Evolutionary conservation across 345 rosid genomes (phyloP), one percentile per base, ranked within the genome.

Genomic region (Eucalyptus lansdowneana): DNA sequence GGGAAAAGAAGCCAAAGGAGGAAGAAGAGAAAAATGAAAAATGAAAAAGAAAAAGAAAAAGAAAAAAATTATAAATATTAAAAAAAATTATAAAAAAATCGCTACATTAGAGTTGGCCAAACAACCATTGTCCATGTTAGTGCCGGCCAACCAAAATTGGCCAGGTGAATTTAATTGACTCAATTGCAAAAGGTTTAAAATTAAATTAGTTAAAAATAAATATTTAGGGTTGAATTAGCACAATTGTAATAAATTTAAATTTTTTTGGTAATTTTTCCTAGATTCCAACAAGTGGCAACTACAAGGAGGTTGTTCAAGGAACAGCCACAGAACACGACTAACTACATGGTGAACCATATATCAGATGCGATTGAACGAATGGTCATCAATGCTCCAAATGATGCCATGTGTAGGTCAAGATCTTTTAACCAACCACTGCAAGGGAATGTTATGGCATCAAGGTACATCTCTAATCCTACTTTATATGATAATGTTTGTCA

Each of bases 71-170:
- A 7, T 17, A 3, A 51, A 51, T 17, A 51, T 51, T 16, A 0
- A 51, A 17, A 19, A 17, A 19, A 53, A 17, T 53, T 51, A 17
- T 19, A 1, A 7, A 53, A 53, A 53, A 53, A 19, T 53, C 2
- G 2, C 25, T 2, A 53, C 11, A 53, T 53, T 53, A 53, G 25
- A 19, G 58, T 53, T 8, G 24, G 5, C 5, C 0, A 0, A 8
- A 53, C 56, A 53, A 53, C 25, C 11, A 4, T 53, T 0, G 2
- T 53, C 58, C 58, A 19, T 53, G 5, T 53, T 53, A 53, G 58
- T 53, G 5, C 0, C 11, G 1, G 1, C 0, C 2, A 5, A 53
- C 24, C 2, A 19, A 53, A 53, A 53, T 19, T 53, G 5, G 25
- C 25, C 25, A 1, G 0, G 21, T 53, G 10, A 9, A 19, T 2